A percentile compares a stretch with the other conserved stretches of the same genome.
Conservation (phyloP, 768 basidiomycete species). For the Mycena galopus region DNA sequence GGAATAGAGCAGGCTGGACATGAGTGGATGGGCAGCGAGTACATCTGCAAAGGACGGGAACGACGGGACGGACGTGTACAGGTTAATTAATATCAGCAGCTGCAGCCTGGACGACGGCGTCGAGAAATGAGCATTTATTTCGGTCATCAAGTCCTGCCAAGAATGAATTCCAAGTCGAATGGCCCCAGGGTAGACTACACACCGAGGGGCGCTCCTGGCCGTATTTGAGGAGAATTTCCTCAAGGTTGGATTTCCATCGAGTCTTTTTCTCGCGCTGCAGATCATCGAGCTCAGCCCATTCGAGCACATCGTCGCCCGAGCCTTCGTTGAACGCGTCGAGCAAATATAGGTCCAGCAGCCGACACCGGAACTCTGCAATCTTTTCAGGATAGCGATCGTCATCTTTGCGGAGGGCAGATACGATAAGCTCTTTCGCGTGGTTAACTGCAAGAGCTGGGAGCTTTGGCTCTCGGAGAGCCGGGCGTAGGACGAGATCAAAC, state of each 20-base stretch:
- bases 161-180: slow-evolving; percentile 24
- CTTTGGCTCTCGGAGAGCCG: slow-evolving; percentile 81
- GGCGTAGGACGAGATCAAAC: slow-evolving; percentile 86
- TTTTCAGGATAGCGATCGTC: slow-evolving; percentile 59
- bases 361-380: slow-evolving; percentile 74
- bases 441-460: slow-evolving; percentile 69
- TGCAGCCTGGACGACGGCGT: slow-evolving; percentile 75
- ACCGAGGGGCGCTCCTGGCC: slow-evolving; percentile 76
- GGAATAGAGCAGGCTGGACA: slow-evolving; percentile 74
- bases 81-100: slow-evolving; percentile 74
- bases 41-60: slow-evolving; percentile 64
- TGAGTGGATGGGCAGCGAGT: slow-evolving; percentile 72
- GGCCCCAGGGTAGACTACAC: slow-evolving; percentile 43
- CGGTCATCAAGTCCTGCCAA: slow-evolving; percentile 75
- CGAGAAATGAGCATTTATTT: slow-evolving; percentile 73
- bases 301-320: slow-evolving; percentile 79
- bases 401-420: slow-evolving; percentile 69
- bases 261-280: slow-evolving; percentile 70
- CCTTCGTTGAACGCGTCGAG: slow-evolving; percentile 83
- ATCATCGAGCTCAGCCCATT: slow-evolving; percentile 77
- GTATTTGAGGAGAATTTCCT: slow-evolving; percentile 78
- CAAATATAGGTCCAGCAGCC: slow-evolving; percentile 81
- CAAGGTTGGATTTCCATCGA: slow-evolving; percentile 84
- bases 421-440: slow-evolving; percentile 80
- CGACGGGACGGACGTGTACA: slow-evolving; percentile 66